phyloP scores from a whole-genome alignment of 176 grass and related monocot species.

The Musa schizocarpa region DNA sequence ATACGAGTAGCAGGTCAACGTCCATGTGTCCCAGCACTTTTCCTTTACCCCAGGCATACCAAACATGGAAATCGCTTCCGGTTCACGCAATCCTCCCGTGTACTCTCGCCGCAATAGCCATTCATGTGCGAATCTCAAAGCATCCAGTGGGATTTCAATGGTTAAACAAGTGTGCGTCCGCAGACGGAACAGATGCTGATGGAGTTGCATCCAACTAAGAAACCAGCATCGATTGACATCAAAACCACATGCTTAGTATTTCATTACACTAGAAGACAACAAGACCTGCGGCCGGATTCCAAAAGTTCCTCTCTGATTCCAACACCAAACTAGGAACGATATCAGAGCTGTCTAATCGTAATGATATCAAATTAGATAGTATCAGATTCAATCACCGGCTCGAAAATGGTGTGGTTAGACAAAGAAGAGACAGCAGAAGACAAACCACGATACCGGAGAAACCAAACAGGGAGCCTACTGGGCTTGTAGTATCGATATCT shows the following conservation, averaged over 20 bases:
- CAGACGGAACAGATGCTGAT: too few relatives aligned
- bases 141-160: too few relatives aligned
- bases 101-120: not conserved
- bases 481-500: not conserved
- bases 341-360: not conserved
- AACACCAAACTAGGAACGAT: not conserved
- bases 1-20: not conserved
- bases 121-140: too few relatives aligned
- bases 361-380: not conserved
- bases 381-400: not conserved
- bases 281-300: not conserved
- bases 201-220: too few relatives aligned
- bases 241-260: too few relatives aligned
- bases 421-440: not conserved
- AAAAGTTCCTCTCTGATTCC: not conserved
- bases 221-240: not conserved
- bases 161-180: not conserved
- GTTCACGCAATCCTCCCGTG: not conserved
- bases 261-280: too few relatives aligned
- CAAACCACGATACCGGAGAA: not conserved
- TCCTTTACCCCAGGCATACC: not conserved
- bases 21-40: not conserved
- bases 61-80: not conserved
- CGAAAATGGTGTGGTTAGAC: not conserved
- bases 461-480: not conserved